Conservation (phyloP, 2,329 filamentous ascomycete species). For the Penicillium sp. region DNA sequence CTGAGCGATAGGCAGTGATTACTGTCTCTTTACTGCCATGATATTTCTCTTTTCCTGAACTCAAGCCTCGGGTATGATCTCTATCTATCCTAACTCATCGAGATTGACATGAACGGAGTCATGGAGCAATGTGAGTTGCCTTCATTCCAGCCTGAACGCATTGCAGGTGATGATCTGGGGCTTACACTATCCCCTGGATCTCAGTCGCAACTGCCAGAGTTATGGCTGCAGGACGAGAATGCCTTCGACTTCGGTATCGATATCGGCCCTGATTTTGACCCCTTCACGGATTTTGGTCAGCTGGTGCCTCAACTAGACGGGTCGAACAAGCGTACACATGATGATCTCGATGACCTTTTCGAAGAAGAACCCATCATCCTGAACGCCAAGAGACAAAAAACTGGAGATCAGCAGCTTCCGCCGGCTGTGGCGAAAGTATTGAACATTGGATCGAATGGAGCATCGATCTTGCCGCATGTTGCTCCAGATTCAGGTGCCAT, state of each 20-base stretch:
- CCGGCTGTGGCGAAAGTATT: neutral
- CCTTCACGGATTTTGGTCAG: conserved; percentile 7
- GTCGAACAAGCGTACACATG: conserved; percentile 20
- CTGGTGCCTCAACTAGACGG: conserved; percentile 16
- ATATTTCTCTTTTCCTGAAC: too few species aligned
- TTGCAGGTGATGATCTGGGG: conserved; percentile 37
- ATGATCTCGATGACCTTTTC: neutral
- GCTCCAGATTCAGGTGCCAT: neutral
- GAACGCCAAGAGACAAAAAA: neutral
- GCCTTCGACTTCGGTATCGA: conserved; percentile 12
- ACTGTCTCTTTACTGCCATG: neutral
- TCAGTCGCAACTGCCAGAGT: conserved; percentile 23
- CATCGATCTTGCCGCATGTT: neutral
- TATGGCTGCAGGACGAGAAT: conserved; percentile 1
- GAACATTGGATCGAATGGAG: neutral
- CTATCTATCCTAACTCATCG: neutral
- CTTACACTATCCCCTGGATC: conserved; percentile 42
- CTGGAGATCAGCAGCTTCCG: neutral
- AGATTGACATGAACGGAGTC: conserved; percentile 3
- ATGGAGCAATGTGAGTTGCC: conserved; percentile 18
- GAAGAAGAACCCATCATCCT: neutral
- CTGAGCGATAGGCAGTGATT: neutral
- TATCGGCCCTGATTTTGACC: conserved; percentile 11
- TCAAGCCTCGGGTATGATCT: neutral
- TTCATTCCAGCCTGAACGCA: conserved; percentile 18